Evolutionary conservation across 768 basidiomycete species (phyloP).

Genomic region (Gymnopilus dilepis): DNA sequence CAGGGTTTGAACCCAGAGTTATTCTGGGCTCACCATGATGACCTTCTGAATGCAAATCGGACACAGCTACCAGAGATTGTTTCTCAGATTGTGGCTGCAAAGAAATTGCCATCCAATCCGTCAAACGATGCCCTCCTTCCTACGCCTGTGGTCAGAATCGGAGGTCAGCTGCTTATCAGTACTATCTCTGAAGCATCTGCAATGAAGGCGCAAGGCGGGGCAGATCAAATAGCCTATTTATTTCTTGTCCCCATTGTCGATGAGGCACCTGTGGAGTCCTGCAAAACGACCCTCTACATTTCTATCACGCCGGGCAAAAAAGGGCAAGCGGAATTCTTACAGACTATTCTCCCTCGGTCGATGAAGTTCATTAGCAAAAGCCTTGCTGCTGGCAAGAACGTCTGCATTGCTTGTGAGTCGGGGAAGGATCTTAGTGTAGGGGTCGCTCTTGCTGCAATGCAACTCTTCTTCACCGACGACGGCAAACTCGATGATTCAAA

Average conservation of each 20-base stretch:
- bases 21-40: conserved; percentile 67
- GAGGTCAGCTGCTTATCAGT: conserved; percentile 48
- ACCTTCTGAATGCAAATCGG: conserved; percentile 53
- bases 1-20: conserved; percentile 77
- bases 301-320: conserved; percentile 49
- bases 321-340: conserved; percentile 53
- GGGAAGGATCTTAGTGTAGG: conserved; percentile 72
- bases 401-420: conserved; percentile 59
- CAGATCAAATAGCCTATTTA: conserved; percentile 15
- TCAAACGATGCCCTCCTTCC: conserved; percentile 5
- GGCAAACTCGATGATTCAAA: conserved; percentile 38
- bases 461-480: conserved; percentile 60
- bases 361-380: conserved; percentile 49
- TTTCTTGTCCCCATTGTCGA: conserved; percentile 16
- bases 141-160: conserved; percentile 40
- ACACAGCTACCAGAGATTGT: conserved; percentile 56
- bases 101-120: neutral
- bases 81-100: conserved; percentile 28
- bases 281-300: conserved; percentile 14
- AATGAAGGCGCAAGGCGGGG: conserved; percentile 12
- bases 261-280: neutral
- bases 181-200: conserved; percentile 32
- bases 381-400: conserved; percentile 38
- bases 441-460: conserved; percentile 61
- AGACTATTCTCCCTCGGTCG: conserved; percentile 47